phyloP scores from a whole-genome alignment of 139 green algal species.

The Coelastrella sp. region DNA sequence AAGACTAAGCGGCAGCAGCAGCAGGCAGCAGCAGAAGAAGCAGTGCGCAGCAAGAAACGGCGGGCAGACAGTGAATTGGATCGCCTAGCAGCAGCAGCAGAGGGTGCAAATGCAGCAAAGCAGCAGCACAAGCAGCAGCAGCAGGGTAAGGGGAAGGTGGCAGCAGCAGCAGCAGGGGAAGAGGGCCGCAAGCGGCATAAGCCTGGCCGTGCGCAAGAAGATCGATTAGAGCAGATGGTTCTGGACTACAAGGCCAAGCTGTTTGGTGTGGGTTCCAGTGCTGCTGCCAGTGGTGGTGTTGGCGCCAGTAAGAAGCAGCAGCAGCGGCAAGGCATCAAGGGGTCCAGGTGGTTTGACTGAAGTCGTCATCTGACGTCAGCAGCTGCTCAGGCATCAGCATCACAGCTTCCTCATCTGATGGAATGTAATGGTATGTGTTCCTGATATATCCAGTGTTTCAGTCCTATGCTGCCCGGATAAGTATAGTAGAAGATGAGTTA shows the following conservation, averaged over 20 bases:
- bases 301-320: background rate
- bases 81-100: conserved; percentile 34
- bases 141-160: background rate
- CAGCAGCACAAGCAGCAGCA: background rate
- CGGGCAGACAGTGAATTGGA: conserved; percentile 59
- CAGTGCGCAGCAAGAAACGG: conserved; percentile 24
- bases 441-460: no score
- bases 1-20: conserved; percentile 38
- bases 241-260: conserved; percentile 56
- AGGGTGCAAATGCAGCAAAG: background rate
- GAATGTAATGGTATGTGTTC: no score
- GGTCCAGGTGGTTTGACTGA: conserved; percentile 69
- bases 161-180: conserved; percentile 22
- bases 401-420: no score
- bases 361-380: background rate
- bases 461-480: no score
- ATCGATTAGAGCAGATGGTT: conserved; percentile 50
- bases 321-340: conserved; percentile 39
- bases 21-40: conserved; percentile 5
- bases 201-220: conserved; percentile 34
- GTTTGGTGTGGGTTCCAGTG: conserved; percentile 35
- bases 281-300: background rate
- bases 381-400: background rate
- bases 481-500: no score
- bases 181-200: conserved; percentile 16